Conservation (phyloP, 2,329 filamentous ascomycete species). For the Magnaporthiopsis rhizophila region DNA sequence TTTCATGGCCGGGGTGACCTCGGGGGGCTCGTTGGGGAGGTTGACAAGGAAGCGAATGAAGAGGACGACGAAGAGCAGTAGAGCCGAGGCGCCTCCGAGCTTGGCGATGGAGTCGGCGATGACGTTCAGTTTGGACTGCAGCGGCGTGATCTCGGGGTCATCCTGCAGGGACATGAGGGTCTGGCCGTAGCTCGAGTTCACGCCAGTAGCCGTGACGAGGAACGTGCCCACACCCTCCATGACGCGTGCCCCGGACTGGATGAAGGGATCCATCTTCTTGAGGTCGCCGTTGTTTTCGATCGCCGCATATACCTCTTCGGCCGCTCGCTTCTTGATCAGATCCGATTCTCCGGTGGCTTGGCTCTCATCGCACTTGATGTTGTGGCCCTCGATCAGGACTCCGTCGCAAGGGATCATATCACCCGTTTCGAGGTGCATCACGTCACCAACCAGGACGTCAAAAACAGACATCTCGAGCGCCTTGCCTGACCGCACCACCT, state of each 20-base stretch:
- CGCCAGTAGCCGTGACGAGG: conserved; percentile 64
- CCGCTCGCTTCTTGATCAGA: conserved; percentile 55
- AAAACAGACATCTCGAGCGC: conserved; percentile 51
- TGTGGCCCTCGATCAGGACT: conserved; percentile 55
- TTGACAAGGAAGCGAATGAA: conserved; percentile 77
- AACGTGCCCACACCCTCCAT: conserved; percentile 72
- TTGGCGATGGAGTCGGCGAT: conserved; percentile 74
- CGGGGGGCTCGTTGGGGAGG: conserved; percentile 43
- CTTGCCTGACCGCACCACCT: conserved; percentile 56
- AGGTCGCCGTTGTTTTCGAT: conserved; percentile 58
- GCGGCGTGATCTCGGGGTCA: conserved; percentile 65
- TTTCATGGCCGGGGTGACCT: conserved; percentile 57
- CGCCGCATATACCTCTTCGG: conserved; percentile 50
- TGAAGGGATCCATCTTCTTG: conserved; percentile 72
- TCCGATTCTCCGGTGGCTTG: conserved; percentile 64
- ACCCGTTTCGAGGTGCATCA: conserved; percentile 59
- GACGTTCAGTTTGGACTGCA: conserved; percentile 67
- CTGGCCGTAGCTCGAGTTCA: conserved; percentile 67
- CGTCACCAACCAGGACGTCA: conserved; percentile 58
- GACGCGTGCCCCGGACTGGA: conserved; percentile 75
- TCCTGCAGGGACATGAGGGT: conserved; percentile 68
- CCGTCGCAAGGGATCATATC: conserved; percentile 61
- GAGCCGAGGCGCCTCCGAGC: conserved; percentile 66
- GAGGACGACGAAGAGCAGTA: conserved; percentile 75
- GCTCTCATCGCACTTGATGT: conserved; percentile 61